Evolutionary conservation across 108 stramenopile genomes (phyloP).

Genomic region (Aurantiochytrium sp.): DNA sequence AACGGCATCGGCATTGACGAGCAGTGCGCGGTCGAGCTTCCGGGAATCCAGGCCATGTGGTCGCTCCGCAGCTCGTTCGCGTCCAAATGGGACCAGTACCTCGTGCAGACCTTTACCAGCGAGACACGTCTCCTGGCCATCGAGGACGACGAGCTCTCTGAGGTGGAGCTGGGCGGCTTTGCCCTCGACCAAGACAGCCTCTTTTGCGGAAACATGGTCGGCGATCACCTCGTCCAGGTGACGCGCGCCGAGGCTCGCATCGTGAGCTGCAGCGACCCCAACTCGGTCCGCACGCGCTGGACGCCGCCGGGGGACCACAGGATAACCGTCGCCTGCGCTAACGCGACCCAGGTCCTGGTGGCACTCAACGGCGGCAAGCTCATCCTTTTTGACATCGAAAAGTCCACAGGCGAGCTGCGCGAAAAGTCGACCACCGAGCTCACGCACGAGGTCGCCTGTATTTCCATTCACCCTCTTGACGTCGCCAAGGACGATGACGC

Average conservation of each 20-base stretch:
- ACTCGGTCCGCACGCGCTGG: slow-evolving; percentile 47
- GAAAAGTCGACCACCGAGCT: slow-evolving; percentile 52
- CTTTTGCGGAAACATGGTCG: slow-evolving; percentile 60
- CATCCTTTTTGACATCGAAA: slow-evolving; percentile 57
- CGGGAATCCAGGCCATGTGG: slow-evolving; percentile 93
- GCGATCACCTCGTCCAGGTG: slow-evolving; percentile 67
- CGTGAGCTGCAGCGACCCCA: slow-evolving; percentile 49
- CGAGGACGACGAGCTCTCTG: slow-evolving; percentile 50
- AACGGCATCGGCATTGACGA: slow-evolving; percentile 93
- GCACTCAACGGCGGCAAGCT: slow-evolving; percentile 73
- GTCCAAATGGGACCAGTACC: slow-evolving; percentile 70
- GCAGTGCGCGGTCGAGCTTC: slow-evolving; percentile 74
- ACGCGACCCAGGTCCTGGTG: slow-evolving; percentile 74
- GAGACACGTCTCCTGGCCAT: slow-evolving; percentile 87
- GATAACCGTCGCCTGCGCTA: slow-evolving; percentile 85
- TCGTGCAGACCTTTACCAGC: slow-evolving; percentile 84
- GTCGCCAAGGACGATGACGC: slow-evolving; percentile 35
- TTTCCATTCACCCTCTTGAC: slow-evolving; percentile 76
- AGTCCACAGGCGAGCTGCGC: neutral
- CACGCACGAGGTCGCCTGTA: slow-evolving; percentile 85
- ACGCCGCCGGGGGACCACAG: slow-evolving; percentile 48
- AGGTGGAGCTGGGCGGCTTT: slow-evolving; percentile 68
- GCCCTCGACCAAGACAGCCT: slow-evolving; percentile 59
- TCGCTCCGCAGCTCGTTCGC: slow-evolving; percentile 58
- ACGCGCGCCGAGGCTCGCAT: slow-evolving; percentile 71